Conservation (phyloP, 2,329 filamentous ascomycete species). For the Cordyceps cicadae region DNA sequence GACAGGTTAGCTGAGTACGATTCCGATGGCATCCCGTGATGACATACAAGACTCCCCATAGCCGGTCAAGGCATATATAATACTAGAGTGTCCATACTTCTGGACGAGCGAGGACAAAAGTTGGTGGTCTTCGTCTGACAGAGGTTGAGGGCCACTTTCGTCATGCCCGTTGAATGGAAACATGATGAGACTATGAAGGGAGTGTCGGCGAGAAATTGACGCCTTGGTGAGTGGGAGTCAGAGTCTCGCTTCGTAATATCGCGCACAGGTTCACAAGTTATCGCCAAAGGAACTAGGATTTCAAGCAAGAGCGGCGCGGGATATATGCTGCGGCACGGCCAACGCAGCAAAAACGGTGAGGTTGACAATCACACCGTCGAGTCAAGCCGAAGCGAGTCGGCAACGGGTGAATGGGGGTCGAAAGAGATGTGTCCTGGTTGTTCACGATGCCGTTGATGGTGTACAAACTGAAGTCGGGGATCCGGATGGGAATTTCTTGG, state of each 20-base stretch:
- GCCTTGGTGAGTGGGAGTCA: not conserved
- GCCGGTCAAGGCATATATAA: constrained; percentile 29
- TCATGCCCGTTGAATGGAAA: constrained; percentile 27
- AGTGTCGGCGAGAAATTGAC: constrained; percentile 1
- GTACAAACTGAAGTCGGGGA: not conserved
- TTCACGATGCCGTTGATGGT: not conserved
- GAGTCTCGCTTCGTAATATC: not conserved
- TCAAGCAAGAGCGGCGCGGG: not conserved
- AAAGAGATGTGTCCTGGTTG: not conserved
- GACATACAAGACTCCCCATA: constrained; percentile 30
- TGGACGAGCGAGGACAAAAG: constrained; percentile 28
- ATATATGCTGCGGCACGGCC: not conserved
- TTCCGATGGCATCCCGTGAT: not conserved
- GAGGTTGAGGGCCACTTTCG: constrained; percentile 27
- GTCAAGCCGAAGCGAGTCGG: constrained; percentile 8
- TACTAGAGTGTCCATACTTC: constrained; percentile 30
- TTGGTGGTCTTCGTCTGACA: constrained; percentile 32
- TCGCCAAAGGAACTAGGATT: not conserved
- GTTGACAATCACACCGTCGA: constrained; percentile 3
- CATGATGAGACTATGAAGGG: constrained; percentile 19
- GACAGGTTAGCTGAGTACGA: not conserved
- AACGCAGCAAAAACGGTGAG: not conserved
- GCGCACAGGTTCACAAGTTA: not conserved
- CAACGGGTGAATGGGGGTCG: not conserved
- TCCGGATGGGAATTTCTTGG: not conserved